Percentiles rank a stretch among this genome's conserved stretches.
These are phyloP conservation scores for Crotalaria pallida DNA, from an alignment of 306 rosid genomes.

Conservation along the genomic window DNA sequence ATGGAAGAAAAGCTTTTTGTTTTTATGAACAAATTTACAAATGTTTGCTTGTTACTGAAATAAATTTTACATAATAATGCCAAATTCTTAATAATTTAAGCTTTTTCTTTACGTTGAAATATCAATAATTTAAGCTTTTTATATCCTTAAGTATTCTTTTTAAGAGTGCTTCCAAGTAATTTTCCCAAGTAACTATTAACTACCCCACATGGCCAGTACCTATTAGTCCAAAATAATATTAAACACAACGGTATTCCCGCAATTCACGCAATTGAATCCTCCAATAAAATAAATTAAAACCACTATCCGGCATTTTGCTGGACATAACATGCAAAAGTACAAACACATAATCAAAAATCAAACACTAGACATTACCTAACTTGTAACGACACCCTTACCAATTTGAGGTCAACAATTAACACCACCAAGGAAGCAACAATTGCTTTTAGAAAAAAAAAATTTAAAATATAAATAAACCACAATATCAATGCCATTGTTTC, in stretches of 20 bases:
- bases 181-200: no score
- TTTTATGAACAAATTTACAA: no score
- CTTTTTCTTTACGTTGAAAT: no score
- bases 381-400: constrained; percentile 10
- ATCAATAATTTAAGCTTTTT: no score
- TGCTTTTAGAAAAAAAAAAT: not conserved
- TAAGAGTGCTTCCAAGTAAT: not conserved
- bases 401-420: constrained; percentile 27
- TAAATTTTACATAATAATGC: no score
- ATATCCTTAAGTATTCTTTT: not conserved
- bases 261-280: constrained; percentile 32
- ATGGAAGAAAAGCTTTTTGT: no score
- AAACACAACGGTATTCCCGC: constrained; percentile 9
- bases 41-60: no score
- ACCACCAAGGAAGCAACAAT: constrained; percentile 16
- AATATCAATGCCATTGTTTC: constrained; percentile 12
- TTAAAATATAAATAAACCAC: not conserved
- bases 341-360: constrained; percentile 17
- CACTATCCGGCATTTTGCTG: not conserved
- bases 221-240: not conserved
- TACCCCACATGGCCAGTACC: not conserved
- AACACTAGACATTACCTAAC: not conserved
- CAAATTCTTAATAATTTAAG: no score
- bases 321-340: not conserved
- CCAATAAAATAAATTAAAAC: constrained; percentile 31